phyloP scores from a whole-genome alignment of 2,329 filamentous ascomycete species.

The Rhexocercosporidium sp. region DNA sequence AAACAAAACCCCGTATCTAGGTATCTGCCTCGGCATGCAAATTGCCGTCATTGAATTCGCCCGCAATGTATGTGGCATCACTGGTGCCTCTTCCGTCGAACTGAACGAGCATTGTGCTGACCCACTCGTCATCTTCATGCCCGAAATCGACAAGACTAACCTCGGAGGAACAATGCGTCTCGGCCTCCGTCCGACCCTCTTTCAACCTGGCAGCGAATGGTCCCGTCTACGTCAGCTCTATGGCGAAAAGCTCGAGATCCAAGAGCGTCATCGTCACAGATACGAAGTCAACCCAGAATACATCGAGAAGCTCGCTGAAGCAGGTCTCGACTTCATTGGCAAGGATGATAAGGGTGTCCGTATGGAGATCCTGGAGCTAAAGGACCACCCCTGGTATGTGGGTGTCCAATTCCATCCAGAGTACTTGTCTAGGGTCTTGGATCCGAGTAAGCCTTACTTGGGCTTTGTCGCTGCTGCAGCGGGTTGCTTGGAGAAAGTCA shows the following conservation, averaged over 20 bases:
- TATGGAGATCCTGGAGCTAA: constrained; percentile 84
- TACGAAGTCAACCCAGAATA: constrained; percentile 89
- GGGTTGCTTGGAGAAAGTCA: constrained; percentile 40
- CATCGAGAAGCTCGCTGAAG: constrained; percentile 69
- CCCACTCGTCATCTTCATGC: constrained; percentile 83
- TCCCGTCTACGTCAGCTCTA: constrained; percentile 79
- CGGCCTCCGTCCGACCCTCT: constrained; percentile 74
- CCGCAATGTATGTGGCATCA: constrained; percentile 72
- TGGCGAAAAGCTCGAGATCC: constrained; percentile 58
- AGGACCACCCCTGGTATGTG: constrained; percentile 84
- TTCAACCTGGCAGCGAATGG: constrained; percentile 79
- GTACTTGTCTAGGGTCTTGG: constrained; percentile 76
- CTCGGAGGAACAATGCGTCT: constrained; percentile 89
- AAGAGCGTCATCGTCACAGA: constrained; percentile 84
- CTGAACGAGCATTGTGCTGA: constrained; percentile 40
- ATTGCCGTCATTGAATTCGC: constrained; percentile 90
- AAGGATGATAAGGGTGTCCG: constrained; percentile 79
- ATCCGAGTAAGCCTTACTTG: constrained; percentile 77
- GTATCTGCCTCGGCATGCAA: constrained; percentile 79
- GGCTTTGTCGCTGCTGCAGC: constrained; percentile 80
- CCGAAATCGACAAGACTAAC: constrained; percentile 77
- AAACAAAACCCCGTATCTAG: constrained; percentile 81
- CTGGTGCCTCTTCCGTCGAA: constrained; percentile 44
- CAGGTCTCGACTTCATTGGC: constrained; percentile 76
- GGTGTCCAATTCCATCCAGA: constrained; percentile 91